These are phyloP conservation scores for Phytopythium delawarense DNA, from an alignment of 352 stramenopile genomes.

Conservation along the genomic window DNA sequence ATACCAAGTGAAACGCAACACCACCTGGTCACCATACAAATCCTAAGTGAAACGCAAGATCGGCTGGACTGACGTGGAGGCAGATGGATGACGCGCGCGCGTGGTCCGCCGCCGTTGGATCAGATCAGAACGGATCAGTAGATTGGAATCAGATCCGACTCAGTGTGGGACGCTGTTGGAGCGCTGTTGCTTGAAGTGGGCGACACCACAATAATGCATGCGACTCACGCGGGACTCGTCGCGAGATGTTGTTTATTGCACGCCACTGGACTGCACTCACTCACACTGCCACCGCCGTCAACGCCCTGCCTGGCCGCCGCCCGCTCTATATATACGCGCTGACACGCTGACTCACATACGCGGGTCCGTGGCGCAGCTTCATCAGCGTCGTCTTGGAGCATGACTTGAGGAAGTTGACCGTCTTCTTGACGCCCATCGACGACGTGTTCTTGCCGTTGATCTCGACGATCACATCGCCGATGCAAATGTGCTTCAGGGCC, in stretches of 20 bases:
- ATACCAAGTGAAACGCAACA: neutral
- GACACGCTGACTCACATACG: slow-evolving; percentile 65
- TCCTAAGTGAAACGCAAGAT: slow-evolving; percentile 7
- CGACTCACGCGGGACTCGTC: no score
- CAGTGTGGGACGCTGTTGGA: no score
- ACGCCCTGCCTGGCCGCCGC: neutral
- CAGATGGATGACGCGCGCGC: slow-evolving; percentile 16
- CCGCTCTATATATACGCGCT: slow-evolving; percentile 53
- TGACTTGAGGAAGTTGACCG: slow-evolving; percentile 80
- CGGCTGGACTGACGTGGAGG: slow-evolving; percentile 4
- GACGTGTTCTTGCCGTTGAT: slow-evolving; percentile 88
- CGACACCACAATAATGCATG: no score
- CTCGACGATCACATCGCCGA: slow-evolving; percentile 83
- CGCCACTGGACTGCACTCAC: slow-evolving; percentile 4
- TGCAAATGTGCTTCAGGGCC: slow-evolving; percentile 73
- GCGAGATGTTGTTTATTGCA: neutral
- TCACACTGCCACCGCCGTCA: neutral
- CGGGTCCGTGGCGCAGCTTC: slow-evolving; percentile 81
- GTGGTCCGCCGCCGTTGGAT: slow-evolving; percentile 13
- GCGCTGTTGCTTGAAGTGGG: no score
- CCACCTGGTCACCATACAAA: neutral
- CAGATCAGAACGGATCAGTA: no score
- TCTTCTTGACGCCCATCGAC: slow-evolving; percentile 89
- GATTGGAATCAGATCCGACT: no score
- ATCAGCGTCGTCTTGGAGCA: slow-evolving; percentile 84